Evolutionary conservation across 306 rosid genomes (phyloP).

Genomic region (Purshia tridentata): DNA sequence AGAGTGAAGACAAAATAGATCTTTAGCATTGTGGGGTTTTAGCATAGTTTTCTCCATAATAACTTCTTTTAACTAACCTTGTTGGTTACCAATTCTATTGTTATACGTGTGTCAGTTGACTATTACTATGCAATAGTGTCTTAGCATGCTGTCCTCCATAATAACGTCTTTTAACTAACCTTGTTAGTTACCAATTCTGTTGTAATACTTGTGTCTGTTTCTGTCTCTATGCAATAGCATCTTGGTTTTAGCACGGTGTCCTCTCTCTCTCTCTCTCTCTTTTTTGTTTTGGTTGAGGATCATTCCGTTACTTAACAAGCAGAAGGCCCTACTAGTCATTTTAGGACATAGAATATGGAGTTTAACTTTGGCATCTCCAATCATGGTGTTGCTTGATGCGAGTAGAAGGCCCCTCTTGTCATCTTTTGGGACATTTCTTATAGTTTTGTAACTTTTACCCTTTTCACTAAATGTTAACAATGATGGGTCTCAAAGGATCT

Average conservation of each 20-base stretch:
- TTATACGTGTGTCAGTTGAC: not conserved
- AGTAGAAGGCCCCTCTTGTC: too few species aligned
- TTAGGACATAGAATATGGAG: not conserved
- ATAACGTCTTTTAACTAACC: not conserved
- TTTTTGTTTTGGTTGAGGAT: too few species aligned
- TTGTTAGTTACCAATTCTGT: not conserved
- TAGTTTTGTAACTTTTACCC: not conserved
- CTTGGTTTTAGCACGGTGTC: not conserved
- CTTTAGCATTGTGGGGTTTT: not conserved
- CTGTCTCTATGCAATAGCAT: not conserved
- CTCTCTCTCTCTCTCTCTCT: not conserved
- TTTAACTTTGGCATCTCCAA: not conserved
- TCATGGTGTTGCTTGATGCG: not conserved
- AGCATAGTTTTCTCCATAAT: not conserved
- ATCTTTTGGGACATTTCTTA: too few species aligned
- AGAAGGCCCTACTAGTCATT: not conserved
- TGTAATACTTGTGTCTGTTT: not conserved
- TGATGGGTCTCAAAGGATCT: not conserved
- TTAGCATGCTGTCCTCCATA: not conserved
- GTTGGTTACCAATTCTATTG: not conserved
- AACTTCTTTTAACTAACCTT: not conserved
- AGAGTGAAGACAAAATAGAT: not conserved
- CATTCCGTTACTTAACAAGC: not conserved
- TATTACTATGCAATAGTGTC: not conserved
- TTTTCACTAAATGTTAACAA: not conserved